phyloP scores from a whole-genome alignment of 2,329 filamentous ascomycete genomes.

The Fusarium pseudograminearum region DNA sequence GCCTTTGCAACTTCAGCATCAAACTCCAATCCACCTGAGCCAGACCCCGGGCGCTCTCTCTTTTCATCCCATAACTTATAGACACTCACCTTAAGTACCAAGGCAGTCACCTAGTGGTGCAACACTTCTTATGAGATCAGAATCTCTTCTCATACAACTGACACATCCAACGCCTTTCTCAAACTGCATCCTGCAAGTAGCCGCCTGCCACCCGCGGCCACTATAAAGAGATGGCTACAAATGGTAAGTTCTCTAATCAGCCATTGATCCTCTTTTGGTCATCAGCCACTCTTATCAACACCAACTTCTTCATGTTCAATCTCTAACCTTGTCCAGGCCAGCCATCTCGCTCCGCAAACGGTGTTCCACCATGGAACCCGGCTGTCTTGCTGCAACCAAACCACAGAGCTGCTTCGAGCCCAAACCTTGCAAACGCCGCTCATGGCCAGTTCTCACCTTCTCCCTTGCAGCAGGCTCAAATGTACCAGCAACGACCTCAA shows the following conservation, averaged over 20 bases:
- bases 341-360: conserved; percentile 45
- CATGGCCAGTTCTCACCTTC: conserved; percentile 44
- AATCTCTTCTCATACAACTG: conserved; percentile 32
- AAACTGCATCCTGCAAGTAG: conserved; percentile 42
- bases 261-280: background rate
- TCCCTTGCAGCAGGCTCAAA: conserved; percentile 35
- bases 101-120: conserved; percentile 6
- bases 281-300: background rate
- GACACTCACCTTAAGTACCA: background rate
- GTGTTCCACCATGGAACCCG: conserved; percentile 57
- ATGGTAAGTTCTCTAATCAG: conserved; percentile 42
- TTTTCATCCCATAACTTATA: background rate
- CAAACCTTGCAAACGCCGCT: conserved; percentile 45
- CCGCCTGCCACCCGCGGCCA: conserved; percentile 38
- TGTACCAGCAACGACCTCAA: conserved; percentile 43
- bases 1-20: conserved; percentile 30
- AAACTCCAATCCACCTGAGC: background rate
- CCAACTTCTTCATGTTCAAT: conserved; percentile 4
- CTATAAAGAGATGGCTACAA: conserved; percentile 50
- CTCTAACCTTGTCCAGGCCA: conserved; percentile 45
- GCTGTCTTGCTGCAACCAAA: conserved; percentile 56
- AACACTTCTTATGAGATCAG: conserved; percentile 43
- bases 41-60: background rate
- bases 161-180: conserved; percentile 38
- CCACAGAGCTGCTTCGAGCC: conserved; percentile 48